phyloP scores from a whole-genome alignment of 345 rosid genomes.

The Pugionium cornutum region DNA sequence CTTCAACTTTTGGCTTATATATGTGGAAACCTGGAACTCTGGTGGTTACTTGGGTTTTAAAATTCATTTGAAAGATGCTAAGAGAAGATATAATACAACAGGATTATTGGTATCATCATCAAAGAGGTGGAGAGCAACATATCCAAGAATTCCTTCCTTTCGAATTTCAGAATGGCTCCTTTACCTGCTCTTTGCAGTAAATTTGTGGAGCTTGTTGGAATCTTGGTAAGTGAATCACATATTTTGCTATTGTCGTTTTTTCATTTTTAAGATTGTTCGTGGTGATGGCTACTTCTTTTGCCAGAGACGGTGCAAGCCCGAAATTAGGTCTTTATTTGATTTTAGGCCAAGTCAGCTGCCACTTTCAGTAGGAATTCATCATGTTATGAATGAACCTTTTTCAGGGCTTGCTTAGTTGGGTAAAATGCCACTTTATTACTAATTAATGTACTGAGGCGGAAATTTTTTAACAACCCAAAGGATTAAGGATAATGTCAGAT shows the following conservation, averaged over 20 bases:
- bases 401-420: background rate
- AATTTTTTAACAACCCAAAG: background rate
- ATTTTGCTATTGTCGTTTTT: slow-evolving; percentile 4
- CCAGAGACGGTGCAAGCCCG: slow-evolving; percentile 4
- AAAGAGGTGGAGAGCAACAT: slow-evolving; percentile 90
- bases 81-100: slow-evolving; percentile 37
- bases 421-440: background rate
- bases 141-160: slow-evolving; percentile 77
- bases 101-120: slow-evolving; percentile 83
- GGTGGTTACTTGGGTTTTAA: background rate
- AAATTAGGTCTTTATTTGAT: background rate
- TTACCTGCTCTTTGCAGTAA: slow-evolving; percentile 72
- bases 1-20: background rate
- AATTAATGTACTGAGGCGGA: background rate
- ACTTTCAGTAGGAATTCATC: slow-evolving; percentile 15
- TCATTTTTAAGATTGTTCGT: background rate
- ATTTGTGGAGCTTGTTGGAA: slow-evolving; percentile 84
- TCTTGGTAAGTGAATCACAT: slow-evolving; percentile 64
- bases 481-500: slow-evolving; percentile 5
- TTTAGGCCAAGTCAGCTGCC: slow-evolving; percentile 12
- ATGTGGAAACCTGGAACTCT: slow-evolving; percentile 13
- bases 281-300: slow-evolving; percentile 5
- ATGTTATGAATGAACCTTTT: background rate
- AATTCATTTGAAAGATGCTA: background rate
- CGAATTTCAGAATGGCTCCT: slow-evolving; percentile 83